Conservation (phyloP, 78 protist genomes). For the Dictyostelium citrinum region DNA sequence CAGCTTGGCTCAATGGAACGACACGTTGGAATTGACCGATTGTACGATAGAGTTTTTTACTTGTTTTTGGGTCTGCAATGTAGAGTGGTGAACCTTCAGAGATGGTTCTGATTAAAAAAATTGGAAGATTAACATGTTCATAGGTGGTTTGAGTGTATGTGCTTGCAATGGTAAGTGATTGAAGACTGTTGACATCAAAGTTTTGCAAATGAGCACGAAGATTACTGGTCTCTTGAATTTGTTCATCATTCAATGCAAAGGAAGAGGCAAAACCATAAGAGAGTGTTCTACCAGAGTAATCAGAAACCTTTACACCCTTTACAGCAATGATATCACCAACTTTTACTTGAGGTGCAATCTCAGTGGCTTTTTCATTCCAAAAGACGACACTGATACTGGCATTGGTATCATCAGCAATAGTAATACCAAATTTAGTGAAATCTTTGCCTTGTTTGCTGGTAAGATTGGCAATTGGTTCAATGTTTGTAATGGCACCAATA, state of each 20-base stretch:
- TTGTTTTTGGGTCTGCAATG: background rate
- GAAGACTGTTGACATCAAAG: background rate
- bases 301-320: background rate
- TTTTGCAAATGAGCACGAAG: background rate
- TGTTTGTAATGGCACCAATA: conserved; percentile 1
- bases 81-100: background rate
- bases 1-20: background rate
- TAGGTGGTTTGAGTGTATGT: background rate
- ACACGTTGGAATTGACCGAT: background rate
- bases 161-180: background rate
- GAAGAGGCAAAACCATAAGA: background rate
- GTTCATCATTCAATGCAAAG: background rate
- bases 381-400: background rate
- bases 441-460: background rate
- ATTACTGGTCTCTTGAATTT: background rate
- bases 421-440: background rate
- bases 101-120: background rate
- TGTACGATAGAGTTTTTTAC: background rate
- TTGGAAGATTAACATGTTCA: background rate
- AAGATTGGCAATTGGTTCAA: background rate
- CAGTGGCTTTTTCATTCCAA: background rate
- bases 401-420: background rate
- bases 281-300: background rate
- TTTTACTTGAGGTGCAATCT: background rate
- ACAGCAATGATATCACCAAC: conserved; percentile 27